phyloP scores from a whole-genome alignment of 129 eudicot genomes.

The Deinandra increscens region DNA sequence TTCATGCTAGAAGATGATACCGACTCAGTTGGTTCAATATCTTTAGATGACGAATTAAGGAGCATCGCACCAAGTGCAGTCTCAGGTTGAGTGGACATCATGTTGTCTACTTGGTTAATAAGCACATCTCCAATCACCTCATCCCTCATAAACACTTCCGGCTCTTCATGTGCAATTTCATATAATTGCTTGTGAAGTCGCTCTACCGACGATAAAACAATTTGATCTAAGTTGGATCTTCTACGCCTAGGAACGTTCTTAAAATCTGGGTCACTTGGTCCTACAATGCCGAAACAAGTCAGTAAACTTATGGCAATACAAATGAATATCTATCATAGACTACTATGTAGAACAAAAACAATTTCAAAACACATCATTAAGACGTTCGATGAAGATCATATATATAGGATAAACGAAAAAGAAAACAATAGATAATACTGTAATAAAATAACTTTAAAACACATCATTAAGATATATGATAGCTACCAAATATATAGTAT shows the following conservation, averaged over 20 bases:
- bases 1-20: background rate
- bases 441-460: too few species aligned
- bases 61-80: conserved; percentile 33
- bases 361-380: too few species aligned
- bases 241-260: conserved; percentile 29
- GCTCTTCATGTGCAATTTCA: conserved; percentile 7
- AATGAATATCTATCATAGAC: too few species aligned
- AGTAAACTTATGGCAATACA: background rate
- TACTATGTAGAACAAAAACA: too few species aligned
- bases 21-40: background rate
- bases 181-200: conserved; percentile 28
- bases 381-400: too few species aligned
- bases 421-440: too few species aligned
- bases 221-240: conserved; percentile 26
- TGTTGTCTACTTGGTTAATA: background rate
- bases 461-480: too few species aligned
- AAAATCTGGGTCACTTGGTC: background rate
- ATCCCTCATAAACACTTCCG: background rate
- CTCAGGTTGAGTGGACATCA: conserved; percentile 15
- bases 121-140: conserved; percentile 14
- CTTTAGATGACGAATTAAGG: background rate
- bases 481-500: too few species aligned
- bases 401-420: too few species aligned
- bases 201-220: conserved; percentile 13
- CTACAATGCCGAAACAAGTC: background rate